Base-by-base conservation (phyloP, 108 stramenopile genomes). In the Nitzschia inconspicua region DNA sequence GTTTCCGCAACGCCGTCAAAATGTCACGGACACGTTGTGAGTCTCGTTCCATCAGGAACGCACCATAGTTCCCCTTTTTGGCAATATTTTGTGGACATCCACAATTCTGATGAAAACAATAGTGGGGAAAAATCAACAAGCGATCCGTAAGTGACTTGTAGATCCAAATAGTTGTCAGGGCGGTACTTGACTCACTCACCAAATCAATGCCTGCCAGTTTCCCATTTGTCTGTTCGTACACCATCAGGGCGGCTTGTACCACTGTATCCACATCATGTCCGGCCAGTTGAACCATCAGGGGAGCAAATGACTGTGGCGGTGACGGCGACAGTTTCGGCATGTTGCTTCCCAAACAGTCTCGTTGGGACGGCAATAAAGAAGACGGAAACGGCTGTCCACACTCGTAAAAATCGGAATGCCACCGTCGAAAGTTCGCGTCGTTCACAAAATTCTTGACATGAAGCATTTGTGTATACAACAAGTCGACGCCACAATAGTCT, bases 41-140 rank as follows among this genome's bases (percentile, higher is more conserved):
- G 57, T 86, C 87, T 44, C 92, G 88, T 58, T 96, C 95, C 75
- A 97, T 85, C 13, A 99, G 68, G 59, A 88, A 98, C 0, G 99
- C 96, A n/a, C 99, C 99, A 66, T 98, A 98, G 18, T 78, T 46
- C 9, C 97, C 98, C 64, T 80, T 76, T 48, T 77, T 86, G 0
- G 99, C 99, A 60, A 97, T 98, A 6, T 68, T 73, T 62, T 98
- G 97, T 0, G 98, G 98, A 70, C 98, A 99, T 0, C 98, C 98
- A 46, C 93, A 79, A 63, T 97, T 98, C n/a, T n/a, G n/a, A n/a
- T n/a, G n/a, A n/a, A n/a, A n/a, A n/a, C n/a, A 40, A 87, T 89
- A 20, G 89, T 55, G n/a, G n/a, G n/a, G n/a, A n/a, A n/a, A n/a
- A n/a, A n/a, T n/a, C n/a, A n/a, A n/a, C n/a, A n/a, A n/a, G n/a